Evolutionary conservation across 2,329 filamentous ascomycete genomes (phyloP).

Genomic region (Fusarium subglutinans): DNA sequence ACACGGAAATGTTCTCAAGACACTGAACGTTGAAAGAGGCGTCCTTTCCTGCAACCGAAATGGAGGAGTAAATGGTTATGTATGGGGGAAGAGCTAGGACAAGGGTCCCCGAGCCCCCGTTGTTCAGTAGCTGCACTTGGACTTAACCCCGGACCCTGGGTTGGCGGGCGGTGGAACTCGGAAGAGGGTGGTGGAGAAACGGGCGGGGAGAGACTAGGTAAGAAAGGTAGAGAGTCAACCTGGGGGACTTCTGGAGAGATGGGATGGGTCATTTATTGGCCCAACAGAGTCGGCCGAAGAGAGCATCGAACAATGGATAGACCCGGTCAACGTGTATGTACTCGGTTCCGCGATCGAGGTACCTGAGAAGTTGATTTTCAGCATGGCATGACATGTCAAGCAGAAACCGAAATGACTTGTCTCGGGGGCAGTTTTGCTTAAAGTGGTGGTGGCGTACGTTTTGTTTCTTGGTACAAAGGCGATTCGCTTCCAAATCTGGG

Average conservation of each 20-base stretch:
- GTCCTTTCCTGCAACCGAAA: constrained; percentile 19
- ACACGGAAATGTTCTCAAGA: constrained; percentile 9
- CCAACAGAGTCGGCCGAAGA: constrained; percentile 23
- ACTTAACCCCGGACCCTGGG: constrained; percentile 39
- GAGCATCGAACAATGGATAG: constrained; percentile 12
- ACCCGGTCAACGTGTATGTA: constrained; percentile 19
- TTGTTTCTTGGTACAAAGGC: constrained; percentile 1
- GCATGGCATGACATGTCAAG: constrained; percentile 27
- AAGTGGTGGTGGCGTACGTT: constrained; percentile 27
- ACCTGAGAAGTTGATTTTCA: neutral
- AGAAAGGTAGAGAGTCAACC: constrained; percentile 20
- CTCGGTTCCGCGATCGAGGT: constrained; percentile 20
- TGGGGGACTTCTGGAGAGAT: constrained; percentile 41
- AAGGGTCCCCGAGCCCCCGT: constrained; percentile 27
- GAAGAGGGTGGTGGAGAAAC: constrained; percentile 41
- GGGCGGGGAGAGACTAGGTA: constrained; percentile 26
- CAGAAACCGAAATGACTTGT: constrained; percentile 23
- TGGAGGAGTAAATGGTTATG: constrained; percentile 43
- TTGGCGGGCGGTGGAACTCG: constrained; percentile 32
- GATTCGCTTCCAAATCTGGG: constrained; percentile 19
- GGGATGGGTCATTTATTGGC: constrained; percentile 25
- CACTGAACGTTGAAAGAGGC: constrained; percentile 28
- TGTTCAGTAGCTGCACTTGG: constrained; percentile 18
- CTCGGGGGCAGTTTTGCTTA: constrained; percentile 7
- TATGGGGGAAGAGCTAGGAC: constrained; percentile 38